Base-by-base conservation (phyloP, 495 filamentous ascomycete species). In the Xylaria intraflava region DNA sequence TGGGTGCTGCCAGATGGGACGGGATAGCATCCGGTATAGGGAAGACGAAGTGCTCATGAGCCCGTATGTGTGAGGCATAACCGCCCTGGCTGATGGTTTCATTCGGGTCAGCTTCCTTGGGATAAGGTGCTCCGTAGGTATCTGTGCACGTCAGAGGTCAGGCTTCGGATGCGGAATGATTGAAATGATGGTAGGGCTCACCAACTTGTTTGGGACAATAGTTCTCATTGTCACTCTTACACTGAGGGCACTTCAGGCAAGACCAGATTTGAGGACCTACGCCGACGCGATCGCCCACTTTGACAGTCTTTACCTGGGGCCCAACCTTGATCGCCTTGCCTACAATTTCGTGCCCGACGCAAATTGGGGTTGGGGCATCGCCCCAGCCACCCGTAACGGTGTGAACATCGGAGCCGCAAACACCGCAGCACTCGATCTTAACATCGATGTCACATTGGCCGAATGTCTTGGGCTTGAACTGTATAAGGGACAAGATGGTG, bases 381-480 rank as follows among this genome's bases (percentile, higher is more conserved):
- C 88, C 87, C 88, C 87, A 91, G 33, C 86, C 87, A 49, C 86
- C 83, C 45, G 78, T 87, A 49, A 87, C 82, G 39, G 83, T 88
- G 73, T 92, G 88, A 14, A 89, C 81, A 60, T 91, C 88, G 22
- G 80, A 85, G 9, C 84, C 87, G 67, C 87, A 90, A 10, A 92
- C 84, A 60, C 88, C 88, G 66, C 88, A 93, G 49, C 78, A 79
- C 51, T 85, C 82, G 51, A 86, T 80, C 63, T 81, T 78, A 49
- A 90, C 76, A 57, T 90, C 88, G 53, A 90, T 75, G 60, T 90
- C 87, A 70, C 83, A 70, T 43, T 85, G 81, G 38, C 81, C 86
- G 55, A 92, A 90, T 6, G 79, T 77, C 74, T 91, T 93, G 57
- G 87, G 79, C 61, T 83, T 85, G 72, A 88, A 85, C 84, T 89